Conservation (phyloP, 1,139 yeast genomes). For the Debaryomycetaceae sp. region DNA sequence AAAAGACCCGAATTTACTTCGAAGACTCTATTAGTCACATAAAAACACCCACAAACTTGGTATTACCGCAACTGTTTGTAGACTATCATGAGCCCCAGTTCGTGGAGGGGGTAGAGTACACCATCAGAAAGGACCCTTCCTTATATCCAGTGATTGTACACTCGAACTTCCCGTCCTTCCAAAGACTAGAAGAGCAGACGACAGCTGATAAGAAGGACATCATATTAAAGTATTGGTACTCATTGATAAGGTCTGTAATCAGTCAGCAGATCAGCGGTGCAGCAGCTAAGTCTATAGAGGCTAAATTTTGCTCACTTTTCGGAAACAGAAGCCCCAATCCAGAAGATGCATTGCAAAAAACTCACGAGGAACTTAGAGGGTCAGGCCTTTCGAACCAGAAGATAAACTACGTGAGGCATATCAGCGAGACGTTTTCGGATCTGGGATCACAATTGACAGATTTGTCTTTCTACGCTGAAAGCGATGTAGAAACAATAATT, state of each 20-base stretch:
- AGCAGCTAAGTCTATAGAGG: slow-evolving; percentile 68
- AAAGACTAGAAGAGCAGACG: slow-evolving; percentile 15
- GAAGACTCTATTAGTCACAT: slow-evolving; percentile 30
- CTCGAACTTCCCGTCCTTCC: slow-evolving; percentile 29
- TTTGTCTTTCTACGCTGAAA: slow-evolving; percentile 32
- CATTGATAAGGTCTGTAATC: slow-evolving; percentile 47
- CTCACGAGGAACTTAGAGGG: slow-evolving; percentile 47
- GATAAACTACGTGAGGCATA: slow-evolving; percentile 57
- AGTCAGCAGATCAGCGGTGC: slow-evolving; percentile 85
- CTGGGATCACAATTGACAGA: slow-evolving; percentile 35
- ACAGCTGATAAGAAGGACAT: slow-evolving; percentile 16
- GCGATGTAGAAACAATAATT: slow-evolving; percentile 46
- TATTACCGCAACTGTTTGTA: slow-evolving; percentile 40
- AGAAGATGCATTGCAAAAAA: slow-evolving; percentile 34
- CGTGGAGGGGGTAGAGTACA: slow-evolving; percentile 36
- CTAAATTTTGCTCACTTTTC: slow-evolving; percentile 39
- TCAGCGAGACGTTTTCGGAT: slow-evolving; percentile 55
- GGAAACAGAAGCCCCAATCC: slow-evolving; percentile 53
- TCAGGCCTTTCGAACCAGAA: slow-evolving; percentile 76
- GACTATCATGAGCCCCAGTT: slow-evolving; percentile 44
- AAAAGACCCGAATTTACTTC: slow-evolving; percentile 9
- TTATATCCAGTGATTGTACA: slow-evolving; percentile 33
- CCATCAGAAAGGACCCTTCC: slow-evolving; percentile 42
- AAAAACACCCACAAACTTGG: slow-evolving; percentile 21
- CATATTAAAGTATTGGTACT: slow-evolving; percentile 41